Base-by-base conservation (phyloP, 305 asterid genomes). In the Withania somnifera region DNA sequence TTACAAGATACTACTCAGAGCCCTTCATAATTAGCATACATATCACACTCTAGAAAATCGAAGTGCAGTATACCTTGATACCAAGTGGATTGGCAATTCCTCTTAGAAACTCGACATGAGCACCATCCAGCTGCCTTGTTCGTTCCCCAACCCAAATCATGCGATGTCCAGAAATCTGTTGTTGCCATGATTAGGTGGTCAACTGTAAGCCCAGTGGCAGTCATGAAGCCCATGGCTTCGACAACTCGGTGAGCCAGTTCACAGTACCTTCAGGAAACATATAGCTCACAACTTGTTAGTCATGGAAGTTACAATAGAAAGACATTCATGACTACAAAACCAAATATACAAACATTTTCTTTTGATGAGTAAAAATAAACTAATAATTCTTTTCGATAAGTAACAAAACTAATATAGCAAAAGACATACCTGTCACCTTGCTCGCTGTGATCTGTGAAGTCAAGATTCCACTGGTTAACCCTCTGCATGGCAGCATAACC, bases 401-500 rank as follows among this genome's bases (percentile, higher is more conserved):
- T 14, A 66, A 56, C 58, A 75, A 61, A 47, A 54, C 50, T 20
- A 45, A 11, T 10, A 9, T 15, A 71, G 3, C 68, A 22, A 56
- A 51, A 26, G 67, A 58, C 79, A 77, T 61, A 93, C 98, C 95
- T 93, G 75, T 94, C 98, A 40, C 97, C 98, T 84, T 94, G 98
- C 88, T 94, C 97, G 17, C 97, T 94, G 22, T 91, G 91, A 73
- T 91, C 92, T 7, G 95, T 90, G 81, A 94, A 94, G 88, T 93
- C 97, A 20, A 94, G 98, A 83, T 94, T 94, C 98, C 98, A 93
- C 52, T 93, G 94, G 22, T 90, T 89, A 83, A 94, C 97, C 86
- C 98, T 91, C 89, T 94, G 98, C 97, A 94, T 88, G 51, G 97
- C 97, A 61, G 98, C 98, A 85, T 94, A 94, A 4, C 98, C 98